Conservation (phyloP, 345 rosid genomes). For the Corymbia maculata region DNA sequence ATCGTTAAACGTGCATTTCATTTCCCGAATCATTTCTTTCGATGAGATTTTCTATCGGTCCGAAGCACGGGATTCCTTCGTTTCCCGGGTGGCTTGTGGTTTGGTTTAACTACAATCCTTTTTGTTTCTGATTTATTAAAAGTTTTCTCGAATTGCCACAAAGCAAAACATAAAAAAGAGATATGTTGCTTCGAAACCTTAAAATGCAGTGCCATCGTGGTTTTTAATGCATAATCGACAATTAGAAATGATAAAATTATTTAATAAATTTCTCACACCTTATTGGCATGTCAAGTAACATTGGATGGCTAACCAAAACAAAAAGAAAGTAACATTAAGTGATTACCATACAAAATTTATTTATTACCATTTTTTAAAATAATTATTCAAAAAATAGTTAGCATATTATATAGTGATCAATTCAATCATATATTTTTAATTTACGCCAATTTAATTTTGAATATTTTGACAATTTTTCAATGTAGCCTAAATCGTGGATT, state of each 20-base stretch:
- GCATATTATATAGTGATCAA: rapidly evolving
- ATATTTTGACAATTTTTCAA: background rate
- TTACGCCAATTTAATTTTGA: background rate
- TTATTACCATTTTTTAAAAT: background rate
- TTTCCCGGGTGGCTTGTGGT: background rate
- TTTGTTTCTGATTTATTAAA: background rate
- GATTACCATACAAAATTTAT: too few species aligned
- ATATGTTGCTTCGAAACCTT: background rate
- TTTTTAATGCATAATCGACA: background rate
- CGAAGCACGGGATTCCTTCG: background rate
- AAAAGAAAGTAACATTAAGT: too few species aligned
- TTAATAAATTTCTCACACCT: background rate
- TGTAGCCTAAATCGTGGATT: background rate
- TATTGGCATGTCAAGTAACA: background rate
- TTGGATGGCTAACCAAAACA: background rate
- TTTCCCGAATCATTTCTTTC: background rate
- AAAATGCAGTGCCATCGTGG: background rate
- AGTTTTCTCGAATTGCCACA: background rate
- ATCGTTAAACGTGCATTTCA: background rate
- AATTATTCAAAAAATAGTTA: background rate
- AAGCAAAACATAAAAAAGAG: background rate
- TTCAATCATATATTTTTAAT: too few species aligned
- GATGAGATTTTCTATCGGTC: background rate
- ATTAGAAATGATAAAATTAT: background rate
- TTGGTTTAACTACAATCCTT: background rate